Percentiles rank a stretch among this genome's conserved stretches.
These are phyloP conservation scores for Hanseniaspora occidentalis DNA, from an alignment of 805 yeast genomes.

Conservation along the genomic window DNA sequence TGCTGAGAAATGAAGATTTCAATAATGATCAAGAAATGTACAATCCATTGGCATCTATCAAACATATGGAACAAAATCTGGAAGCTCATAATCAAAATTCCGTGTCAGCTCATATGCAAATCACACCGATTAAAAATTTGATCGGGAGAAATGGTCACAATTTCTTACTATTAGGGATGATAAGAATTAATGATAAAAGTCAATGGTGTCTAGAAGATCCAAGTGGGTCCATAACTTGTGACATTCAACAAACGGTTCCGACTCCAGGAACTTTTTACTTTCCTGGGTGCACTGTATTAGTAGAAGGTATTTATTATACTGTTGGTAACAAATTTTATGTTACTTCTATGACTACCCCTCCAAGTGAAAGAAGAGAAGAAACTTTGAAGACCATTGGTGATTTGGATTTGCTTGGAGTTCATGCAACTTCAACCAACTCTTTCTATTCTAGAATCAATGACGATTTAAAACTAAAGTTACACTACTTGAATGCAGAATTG, in stretches of 20 bases:
- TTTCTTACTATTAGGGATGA: constrained; percentile 68
- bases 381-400: constrained; percentile 67
- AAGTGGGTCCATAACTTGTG: constrained; percentile 60
- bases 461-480: constrained; percentile 41
- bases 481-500: constrained; percentile 42
- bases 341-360: constrained; percentile 72
- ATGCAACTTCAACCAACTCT: constrained; percentile 20
- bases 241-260: constrained; percentile 47
- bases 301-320: constrained; percentile 75
- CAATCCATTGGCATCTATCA: constrained; percentile 25
- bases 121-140: constrained; percentile 72
- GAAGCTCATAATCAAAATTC: neutral
- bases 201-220: constrained; percentile 72
- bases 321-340: constrained; percentile 60
- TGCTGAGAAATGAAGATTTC: constrained; percentile 65
- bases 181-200: constrained; percentile 52
- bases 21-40: constrained; percentile 27
- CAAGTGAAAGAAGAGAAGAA: constrained; percentile 60
- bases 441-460: constrained; percentile 48
- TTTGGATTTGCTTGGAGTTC: constrained; percentile 52
- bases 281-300: constrained; percentile 66
- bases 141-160: constrained; percentile 72
- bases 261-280: constrained; percentile 52
- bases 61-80: constrained; percentile 14
- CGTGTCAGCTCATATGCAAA: constrained; percentile 15